Evolutionary conservation across 2,329 filamentous ascomycete species (phyloP).

Genomic region (Ophiobolus disseminans): DNA sequence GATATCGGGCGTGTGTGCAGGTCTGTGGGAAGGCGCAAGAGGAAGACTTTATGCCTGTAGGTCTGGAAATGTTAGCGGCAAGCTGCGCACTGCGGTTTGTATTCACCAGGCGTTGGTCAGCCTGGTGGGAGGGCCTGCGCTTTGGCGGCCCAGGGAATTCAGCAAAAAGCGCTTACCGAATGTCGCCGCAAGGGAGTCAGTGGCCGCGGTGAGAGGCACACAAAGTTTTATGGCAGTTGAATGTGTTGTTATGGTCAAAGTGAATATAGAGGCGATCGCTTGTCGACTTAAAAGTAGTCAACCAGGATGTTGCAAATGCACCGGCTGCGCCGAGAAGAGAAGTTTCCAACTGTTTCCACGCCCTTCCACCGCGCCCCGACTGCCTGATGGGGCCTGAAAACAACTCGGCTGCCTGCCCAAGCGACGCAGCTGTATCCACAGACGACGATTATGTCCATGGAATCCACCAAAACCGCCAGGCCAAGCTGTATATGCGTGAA

Average conservation of each 20-base stretch:
- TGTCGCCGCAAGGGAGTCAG: slow-evolving; percentile 12
- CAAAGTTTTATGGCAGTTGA: slow-evolving; percentile 16
- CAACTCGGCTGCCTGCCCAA: slow-evolving; percentile 16
- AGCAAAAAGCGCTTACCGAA: slow-evolving; percentile 27
- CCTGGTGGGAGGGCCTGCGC: slow-evolving; percentile 21
- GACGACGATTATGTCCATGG: not conserved
- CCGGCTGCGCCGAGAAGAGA: slow-evolving; percentile 44
- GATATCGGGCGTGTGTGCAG: slow-evolving; percentile 4
- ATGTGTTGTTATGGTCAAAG: slow-evolving; percentile 19
- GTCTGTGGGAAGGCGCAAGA: slow-evolving; percentile 8
- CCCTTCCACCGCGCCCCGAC: slow-evolving; percentile 40
- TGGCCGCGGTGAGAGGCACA: slow-evolving; percentile 2
- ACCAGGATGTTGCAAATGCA: slow-evolving; percentile 41
- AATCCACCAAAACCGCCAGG: not conserved
- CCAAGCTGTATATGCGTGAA: not conserved
- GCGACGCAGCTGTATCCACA: slow-evolving; percentile 5
- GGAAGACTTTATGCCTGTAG: slow-evolving; percentile 6
- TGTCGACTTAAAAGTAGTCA: slow-evolving; percentile 43
- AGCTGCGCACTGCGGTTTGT: slow-evolving; percentile 17
- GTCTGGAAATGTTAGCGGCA: slow-evolving; percentile 25
- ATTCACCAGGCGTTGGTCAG: slow-evolving; percentile 22
- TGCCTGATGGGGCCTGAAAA: slow-evolving; percentile 31
- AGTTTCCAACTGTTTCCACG: slow-evolving; percentile 46
- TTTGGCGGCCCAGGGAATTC: slow-evolving; percentile 9
- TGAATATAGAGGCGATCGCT: slow-evolving; percentile 24